A percentile compares a stretch with the other conserved stretches of the same genome.
Conservation (phyloP, 768 basidiomycete species). For the Leccinellum luteum region DNA sequence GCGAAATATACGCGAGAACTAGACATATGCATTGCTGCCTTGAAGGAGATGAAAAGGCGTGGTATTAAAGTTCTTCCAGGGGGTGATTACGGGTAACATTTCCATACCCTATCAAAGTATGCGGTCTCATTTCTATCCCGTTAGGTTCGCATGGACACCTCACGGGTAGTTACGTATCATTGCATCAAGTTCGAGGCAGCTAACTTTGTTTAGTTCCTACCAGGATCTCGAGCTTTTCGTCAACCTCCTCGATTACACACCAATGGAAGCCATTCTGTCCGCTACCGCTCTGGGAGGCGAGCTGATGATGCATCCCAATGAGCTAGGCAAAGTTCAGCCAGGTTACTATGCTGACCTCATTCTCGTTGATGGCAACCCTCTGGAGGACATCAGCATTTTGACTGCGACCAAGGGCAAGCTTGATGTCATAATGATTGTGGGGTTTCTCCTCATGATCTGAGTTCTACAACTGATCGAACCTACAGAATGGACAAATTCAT, state of each 20-base stretch:
- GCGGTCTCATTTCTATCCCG: not conserved
- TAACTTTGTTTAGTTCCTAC: constrained; percentile 28
- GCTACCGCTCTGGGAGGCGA: constrained; percentile 37
- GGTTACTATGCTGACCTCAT: constrained; percentile 38
- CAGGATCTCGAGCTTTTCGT: constrained; percentile 38
- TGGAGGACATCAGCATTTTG: constrained; percentile 34
- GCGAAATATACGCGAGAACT: constrained; percentile 31
- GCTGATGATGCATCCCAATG: constrained; percentile 34
- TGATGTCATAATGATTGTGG: constrained; percentile 35
- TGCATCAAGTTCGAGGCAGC: not conserved
- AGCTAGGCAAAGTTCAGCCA: constrained; percentile 36
- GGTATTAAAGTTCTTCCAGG: constrained; percentile 38
- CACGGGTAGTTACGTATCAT: constrained; percentile 21
- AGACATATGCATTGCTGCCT: constrained; percentile 31
- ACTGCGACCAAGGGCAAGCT: constrained; percentile 31
- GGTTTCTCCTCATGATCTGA: not conserved
- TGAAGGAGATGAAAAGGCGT: constrained; percentile 37
- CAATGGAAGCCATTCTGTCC: constrained; percentile 37
- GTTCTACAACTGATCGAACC: not conserved
- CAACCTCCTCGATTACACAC: constrained; percentile 32
- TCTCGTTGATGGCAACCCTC: constrained; percentile 35
- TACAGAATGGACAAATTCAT: constrained; percentile 29
- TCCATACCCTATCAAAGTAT: not conserved
- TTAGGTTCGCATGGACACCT: constrained; percentile 32
- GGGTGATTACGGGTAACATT: constrained; percentile 35